Evolutionary conservation across 1,139 yeast species (phyloP), one percentile per base, ranked within the genome.

Genomic region (Fermentozyma sake): DNA sequence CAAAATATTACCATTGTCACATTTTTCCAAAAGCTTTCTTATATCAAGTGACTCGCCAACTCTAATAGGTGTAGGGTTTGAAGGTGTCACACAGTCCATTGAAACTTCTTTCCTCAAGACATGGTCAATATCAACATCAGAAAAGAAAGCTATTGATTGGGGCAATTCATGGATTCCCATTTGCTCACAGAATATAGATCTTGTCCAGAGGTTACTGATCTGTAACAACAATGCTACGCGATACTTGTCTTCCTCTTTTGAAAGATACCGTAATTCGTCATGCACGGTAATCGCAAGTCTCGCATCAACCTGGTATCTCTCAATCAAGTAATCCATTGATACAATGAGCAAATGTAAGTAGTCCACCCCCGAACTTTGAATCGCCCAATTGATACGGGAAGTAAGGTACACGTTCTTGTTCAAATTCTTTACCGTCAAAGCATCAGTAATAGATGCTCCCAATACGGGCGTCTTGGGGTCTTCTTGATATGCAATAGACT

Each of bases 311-410:
- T 63, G 52, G 52, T 77, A 91, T 35, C 67, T 69, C 20, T 73
- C 68, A 26, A 74, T 67, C 40, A 93, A 63, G 47, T 86, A 85
- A 35, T 86, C 85, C 97, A 93, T 91, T 0, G 96, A 78, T 4
- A 87, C 74, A 31, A 91, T 71, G 32, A 93, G 55, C 22, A 93
- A 55, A 52, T 93, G 98, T 29, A 93, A 64, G 50, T 93, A 93
- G 52, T 93, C 98, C 11, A 93, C 99, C 22, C 98, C 99, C 1
- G 96, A 86, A 22, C 96, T 86, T 52, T 93, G 99, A 48, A 93
- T 93, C 0, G 96, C 85, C 99, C 99, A 93, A 48, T 93, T 93
- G 38, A 89, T 82, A 45, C 99, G 61, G 2, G 96, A 86, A 0
- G 98, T 93, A 44, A 91, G 58, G 52, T 81, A 91, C 32, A 77